These are phyloP conservation scores for Beauveria bassiana DNA, from an alignment of 2,329 filamentous ascomycete genomes.

Conservation along the genomic window DNA sequence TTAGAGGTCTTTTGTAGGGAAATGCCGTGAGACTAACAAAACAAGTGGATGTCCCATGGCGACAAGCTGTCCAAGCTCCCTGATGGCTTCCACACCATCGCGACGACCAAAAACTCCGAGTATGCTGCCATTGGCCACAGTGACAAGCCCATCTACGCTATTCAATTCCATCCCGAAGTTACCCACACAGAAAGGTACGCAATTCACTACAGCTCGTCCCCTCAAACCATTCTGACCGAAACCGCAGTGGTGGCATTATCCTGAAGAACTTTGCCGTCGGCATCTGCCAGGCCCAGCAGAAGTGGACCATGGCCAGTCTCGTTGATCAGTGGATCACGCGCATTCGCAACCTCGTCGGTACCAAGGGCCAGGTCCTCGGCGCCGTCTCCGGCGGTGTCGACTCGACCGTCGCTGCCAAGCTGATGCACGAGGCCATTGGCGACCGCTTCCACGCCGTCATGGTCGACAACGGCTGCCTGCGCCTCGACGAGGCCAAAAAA, in stretches of 20 bases:
- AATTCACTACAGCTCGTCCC: neutral
- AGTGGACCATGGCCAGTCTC: slow-evolving; percentile 86
- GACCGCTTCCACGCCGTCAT: slow-evolving; percentile 79
- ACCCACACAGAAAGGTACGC: slow-evolving; percentile 16
- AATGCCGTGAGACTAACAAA: neutral
- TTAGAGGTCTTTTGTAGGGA: too few species aligned
- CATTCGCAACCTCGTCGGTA: slow-evolving; percentile 75
- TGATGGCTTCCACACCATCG: slow-evolving; percentile 64
- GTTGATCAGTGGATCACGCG: slow-evolving; percentile 70
- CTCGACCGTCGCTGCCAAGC: slow-evolving; percentile 75
- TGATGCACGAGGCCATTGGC: slow-evolving; percentile 81
- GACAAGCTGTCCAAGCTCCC: slow-evolving; percentile 77
- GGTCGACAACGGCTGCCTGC: slow-evolving; percentile 73
- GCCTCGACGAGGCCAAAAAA: slow-evolving; percentile 73
- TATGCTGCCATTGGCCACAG: slow-evolving; percentile 74
- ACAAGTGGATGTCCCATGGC: slow-evolving; percentile 6
- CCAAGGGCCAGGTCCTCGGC: slow-evolving; percentile 63
- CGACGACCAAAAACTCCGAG: slow-evolving; percentile 65
- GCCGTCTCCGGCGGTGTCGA: slow-evolving; percentile 67
- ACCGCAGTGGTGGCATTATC: slow-evolving; percentile 55
- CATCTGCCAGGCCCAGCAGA: slow-evolving; percentile 68
- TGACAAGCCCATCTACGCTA: slow-evolving; percentile 54
- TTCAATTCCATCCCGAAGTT: slow-evolving; percentile 89
- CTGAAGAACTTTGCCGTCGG: slow-evolving; percentile 76
- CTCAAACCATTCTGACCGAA: slow-evolving; percentile 47